Percentiles rank a stretch among this genome's conserved stretches.
phyloP scores from a whole-genome alignment of 345 rosid species.

The Dipteronia dyeriana region DNA sequence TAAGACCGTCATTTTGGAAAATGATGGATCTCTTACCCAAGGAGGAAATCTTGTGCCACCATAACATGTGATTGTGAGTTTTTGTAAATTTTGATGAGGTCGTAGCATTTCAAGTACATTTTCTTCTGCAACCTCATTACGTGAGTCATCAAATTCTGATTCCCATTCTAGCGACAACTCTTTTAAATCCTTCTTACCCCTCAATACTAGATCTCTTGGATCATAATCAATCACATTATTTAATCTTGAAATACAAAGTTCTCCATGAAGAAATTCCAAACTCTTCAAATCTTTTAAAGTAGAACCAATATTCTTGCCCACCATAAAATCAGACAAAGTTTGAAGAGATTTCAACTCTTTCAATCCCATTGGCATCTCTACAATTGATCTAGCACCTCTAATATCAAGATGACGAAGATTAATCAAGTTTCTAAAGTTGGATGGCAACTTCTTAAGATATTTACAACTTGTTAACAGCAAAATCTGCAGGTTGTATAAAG shows the following conservation, averaged over 20 bases:
- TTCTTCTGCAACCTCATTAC: not conserved
- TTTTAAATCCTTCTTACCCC: not conserved
- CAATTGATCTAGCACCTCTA: too few relatives aligned
- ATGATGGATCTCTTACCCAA: constrained; percentile 3
- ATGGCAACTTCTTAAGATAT: too few relatives aligned
- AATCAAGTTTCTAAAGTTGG: too few relatives aligned
- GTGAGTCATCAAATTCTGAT: not conserved
- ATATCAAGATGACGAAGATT: too few relatives aligned
- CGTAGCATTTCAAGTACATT: not conserved
- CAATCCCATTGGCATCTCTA: too few relatives aligned
- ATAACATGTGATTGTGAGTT: not conserved
- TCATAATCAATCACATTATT: too few relatives aligned
- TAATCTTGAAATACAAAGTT: not conserved
- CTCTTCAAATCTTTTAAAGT: not conserved
- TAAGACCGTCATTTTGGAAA: too few relatives aligned
- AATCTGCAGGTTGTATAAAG: too few relatives aligned
- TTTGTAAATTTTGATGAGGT: constrained; percentile 4
- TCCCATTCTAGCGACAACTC: not conserved
- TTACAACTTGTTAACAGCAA: too few relatives aligned
- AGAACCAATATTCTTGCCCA: not conserved
- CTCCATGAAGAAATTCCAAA: not conserved
- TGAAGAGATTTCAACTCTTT: too few relatives aligned
- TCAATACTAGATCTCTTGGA: not conserved
- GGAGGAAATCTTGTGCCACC: not conserved
- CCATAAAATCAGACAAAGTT: constrained; percentile 12